These are phyloP conservation scores for Persicaria tinctoria DNA, from an alignment of 148 eudicot genomes.

Conservation along the genomic window DNA sequence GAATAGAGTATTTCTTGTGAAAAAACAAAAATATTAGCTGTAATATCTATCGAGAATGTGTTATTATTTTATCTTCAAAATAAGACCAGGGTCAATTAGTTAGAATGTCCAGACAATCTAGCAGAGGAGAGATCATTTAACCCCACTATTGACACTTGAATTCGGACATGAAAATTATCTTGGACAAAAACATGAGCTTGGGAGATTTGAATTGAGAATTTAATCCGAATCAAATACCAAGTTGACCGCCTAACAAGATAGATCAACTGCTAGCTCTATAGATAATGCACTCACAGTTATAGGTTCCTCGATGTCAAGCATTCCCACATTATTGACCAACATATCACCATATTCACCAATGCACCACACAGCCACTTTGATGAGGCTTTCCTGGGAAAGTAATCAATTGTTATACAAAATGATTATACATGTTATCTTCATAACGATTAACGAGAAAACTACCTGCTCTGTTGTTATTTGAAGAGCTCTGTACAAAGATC, in stretches of 20 bases:
- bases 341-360: slow-evolving; percentile 98
- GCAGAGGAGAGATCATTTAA: not conserved
- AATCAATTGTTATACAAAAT: slow-evolving; percentile 15
- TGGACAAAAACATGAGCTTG: not conserved
- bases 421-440: slow-evolving; percentile 12
- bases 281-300: slow-evolving; percentile 62
- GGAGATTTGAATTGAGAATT: not conserved
- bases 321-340: slow-evolving; percentile 72
- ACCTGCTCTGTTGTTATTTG: slow-evolving; percentile 84
- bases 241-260: not conserved
- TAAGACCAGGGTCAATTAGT: not conserved
- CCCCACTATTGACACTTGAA: not conserved
- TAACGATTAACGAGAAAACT: slow-evolving; percentile 12
- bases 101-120: not conserved
- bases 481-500: slow-evolving; percentile 63
- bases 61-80: not conserved
- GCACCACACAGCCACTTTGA: slow-evolving; percentile 96
- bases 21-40: not conserved
- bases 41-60: not conserved
- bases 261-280: not conserved
- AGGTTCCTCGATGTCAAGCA: slow-evolving; percentile 87
- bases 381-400: slow-evolving; percentile 68
- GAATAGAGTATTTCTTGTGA: not conserved
- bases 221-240: not conserved
- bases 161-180: not conserved